These are phyloP conservation scores for Camellia lanceoleosa DNA, from an alignment of 148 eudicot species.

Conservation along the genomic window DNA sequence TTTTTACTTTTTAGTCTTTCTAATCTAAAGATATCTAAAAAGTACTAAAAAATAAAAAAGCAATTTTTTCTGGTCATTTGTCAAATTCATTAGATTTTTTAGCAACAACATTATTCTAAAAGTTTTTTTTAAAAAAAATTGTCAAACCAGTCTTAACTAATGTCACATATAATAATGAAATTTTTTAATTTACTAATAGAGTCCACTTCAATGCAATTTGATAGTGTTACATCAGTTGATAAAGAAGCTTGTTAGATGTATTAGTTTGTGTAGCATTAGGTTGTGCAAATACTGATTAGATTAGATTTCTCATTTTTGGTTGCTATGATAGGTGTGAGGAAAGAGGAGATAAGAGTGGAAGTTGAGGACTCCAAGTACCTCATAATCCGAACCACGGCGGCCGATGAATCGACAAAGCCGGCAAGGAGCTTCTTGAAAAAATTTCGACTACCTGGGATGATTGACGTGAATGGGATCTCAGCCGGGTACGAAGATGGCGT, in stretches of 20 bases:
- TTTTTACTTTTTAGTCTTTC: too few species aligned
- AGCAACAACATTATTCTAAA: background rate
- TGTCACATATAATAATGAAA: too few species aligned
- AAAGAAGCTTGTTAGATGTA: too few species aligned
- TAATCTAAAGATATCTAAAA: too few species aligned
- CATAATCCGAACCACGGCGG: constrained; percentile 51
- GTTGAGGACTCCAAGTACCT: constrained; percentile 69
- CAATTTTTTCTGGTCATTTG: too few species aligned
- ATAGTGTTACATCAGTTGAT: too few species aligned
- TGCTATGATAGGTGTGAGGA: constrained; percentile 48
- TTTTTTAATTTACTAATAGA: too few species aligned
- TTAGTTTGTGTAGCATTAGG: too few species aligned
- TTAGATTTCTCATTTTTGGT: background rate
- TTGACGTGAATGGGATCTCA: constrained; percentile 58
- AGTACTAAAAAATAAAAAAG: too few species aligned
- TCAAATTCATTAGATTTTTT: too few species aligned
- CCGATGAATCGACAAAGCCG: constrained; percentile 21
- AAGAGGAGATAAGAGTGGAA: constrained; percentile 69
- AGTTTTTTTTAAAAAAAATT: background rate
- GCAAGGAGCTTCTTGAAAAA: constrained; percentile 53
- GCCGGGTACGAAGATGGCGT: constrained; percentile 73
- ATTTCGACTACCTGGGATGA: constrained; percentile 54
- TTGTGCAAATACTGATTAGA: background rate
- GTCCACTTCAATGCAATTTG: too few species aligned
- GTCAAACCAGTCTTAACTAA: too few species aligned